Percentiles rank a stretch among this genome's conserved stretches.
These are phyloP conservation scores for Neurospora pannonica DNA, from an alignment of 495 filamentous ascomycete genomes.

Conservation along the genomic window DNA sequence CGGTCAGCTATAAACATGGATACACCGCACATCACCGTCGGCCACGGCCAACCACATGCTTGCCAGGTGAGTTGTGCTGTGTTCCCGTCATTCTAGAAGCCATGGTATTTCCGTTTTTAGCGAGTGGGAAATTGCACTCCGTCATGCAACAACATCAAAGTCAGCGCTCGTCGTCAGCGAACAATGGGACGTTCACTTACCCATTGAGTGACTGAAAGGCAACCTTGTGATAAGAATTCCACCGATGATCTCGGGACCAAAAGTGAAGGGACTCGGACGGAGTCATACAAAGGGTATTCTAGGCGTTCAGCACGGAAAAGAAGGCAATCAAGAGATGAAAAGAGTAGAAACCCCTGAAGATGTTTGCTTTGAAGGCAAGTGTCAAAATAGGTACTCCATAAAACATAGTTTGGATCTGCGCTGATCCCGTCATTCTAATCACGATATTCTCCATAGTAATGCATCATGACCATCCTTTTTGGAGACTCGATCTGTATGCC, in stretches of 20 bases:
- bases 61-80: neutral
- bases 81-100: neutral
- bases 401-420: neutral
- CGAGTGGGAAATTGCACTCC: neutral
- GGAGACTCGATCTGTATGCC: neutral
- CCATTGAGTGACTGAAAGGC: neutral
- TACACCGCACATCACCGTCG: neutral
- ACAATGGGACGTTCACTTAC: neutral
- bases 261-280: neutral
- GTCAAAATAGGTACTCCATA: neutral
- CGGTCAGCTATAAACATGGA: neutral
- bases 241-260: neutral
- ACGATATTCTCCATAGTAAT: neutral
- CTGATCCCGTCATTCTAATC: neutral
- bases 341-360: neutral
- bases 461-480: neutral
- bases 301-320: neutral
- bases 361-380: neutral
- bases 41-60: neutral
- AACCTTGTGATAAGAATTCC: neutral
- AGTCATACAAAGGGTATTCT: neutral
- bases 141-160: neutral
- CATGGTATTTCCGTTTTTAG: neutral
- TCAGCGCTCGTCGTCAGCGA: neutral
- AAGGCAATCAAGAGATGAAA: neutral